Conservation (phyloP, 1,139 yeast species). For the Taphrina pruni region DNA sequence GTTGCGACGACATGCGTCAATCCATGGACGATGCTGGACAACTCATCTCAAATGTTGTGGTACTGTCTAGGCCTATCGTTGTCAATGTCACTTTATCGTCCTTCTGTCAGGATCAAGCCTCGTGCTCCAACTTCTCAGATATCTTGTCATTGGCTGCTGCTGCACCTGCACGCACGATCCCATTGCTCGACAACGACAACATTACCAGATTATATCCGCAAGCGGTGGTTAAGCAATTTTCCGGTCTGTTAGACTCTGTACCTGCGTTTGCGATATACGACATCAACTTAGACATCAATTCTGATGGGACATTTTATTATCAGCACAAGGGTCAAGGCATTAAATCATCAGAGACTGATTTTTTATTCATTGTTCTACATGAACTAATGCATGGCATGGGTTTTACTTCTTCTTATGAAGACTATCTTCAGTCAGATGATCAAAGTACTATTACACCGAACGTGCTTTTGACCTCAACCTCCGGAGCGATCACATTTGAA, state of each 20-base stretch:
- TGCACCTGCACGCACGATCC: slow-evolving; percentile 40
- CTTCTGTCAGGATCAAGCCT: slow-evolving; percentile 12
- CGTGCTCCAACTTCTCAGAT: slow-evolving; percentile 13
- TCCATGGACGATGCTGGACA: slow-evolving; percentile 26
- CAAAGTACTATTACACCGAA: slow-evolving; percentile 37
- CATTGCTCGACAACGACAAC: slow-evolving; percentile 34
- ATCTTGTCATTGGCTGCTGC: slow-evolving; percentile 39
- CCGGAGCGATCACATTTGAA: slow-evolving; percentile 4
- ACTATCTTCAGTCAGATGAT: slow-evolving; percentile 25
- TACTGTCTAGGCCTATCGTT: slow-evolving; percentile 3
- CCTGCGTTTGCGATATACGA: slow-evolving; percentile 24
- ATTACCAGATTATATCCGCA: slow-evolving; percentile 41
- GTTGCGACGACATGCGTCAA: slow-evolving; percentile 16
- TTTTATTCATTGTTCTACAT: slow-evolving; percentile 35
- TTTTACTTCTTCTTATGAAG: slow-evolving; percentile 39
- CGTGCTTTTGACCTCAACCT: slow-evolving; percentile 16
- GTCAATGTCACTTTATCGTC: slow-evolving; percentile 31
- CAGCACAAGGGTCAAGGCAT: slow-evolving; percentile 18
- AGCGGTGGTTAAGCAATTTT: slow-evolving; percentile 40
- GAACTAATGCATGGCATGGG: slow-evolving; percentile 43
- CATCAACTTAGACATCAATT: slow-evolving; percentile 34
- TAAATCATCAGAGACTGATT: slow-evolving; percentile 24
- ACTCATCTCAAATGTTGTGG: slow-evolving; percentile 29
- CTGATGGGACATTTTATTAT: slow-evolving; percentile 30
- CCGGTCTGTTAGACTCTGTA: not conserved